These are phyloP conservation scores for Polysphondylium violaceum DNA, from an alignment of 78 protist genomes.

Conservation along the genomic window DNA sequence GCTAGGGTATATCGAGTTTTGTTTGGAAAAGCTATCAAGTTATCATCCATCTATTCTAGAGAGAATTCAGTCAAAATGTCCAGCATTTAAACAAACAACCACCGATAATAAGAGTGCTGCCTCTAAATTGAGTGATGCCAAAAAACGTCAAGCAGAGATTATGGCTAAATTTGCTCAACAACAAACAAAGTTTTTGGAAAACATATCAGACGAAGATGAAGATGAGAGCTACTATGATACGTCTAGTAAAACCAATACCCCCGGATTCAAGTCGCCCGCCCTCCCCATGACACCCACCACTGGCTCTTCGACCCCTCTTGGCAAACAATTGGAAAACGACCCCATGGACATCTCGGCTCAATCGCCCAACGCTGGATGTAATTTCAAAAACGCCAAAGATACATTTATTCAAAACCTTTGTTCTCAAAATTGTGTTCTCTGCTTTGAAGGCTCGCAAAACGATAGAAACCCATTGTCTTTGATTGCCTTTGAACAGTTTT, in stretches of 20 bases:
- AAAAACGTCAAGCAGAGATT: conserved; percentile 77
- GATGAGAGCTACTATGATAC: not conserved
- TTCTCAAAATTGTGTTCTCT: conserved; percentile 22
- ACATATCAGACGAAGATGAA: conserved; percentile 4
- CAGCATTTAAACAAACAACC: not conserved
- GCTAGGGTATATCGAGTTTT: not conserved
- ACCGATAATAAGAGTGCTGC: not conserved
- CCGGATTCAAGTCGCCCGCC: not conserved
- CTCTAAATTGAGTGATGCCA: conserved; percentile 34
- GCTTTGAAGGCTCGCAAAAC: conserved; percentile 12
- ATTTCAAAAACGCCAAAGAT: conserved; percentile 2
- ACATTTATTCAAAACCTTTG: conserved; percentile 1
- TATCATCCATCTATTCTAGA: conserved; percentile 10
- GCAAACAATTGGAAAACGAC: not conserved
- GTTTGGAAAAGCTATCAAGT: not conserved
- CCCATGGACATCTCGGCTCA: not conserved
- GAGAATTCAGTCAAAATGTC: not conserved
- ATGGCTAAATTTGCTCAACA: conserved; percentile 60
- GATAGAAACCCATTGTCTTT: conserved; percentile 43
- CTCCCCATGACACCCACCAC: not conserved
- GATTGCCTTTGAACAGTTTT: conserved; percentile 28
- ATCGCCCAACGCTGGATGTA: not conserved
- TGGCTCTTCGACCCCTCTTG: not conserved
- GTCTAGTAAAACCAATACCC: not conserved
- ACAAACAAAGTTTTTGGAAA: conserved; percentile 44